Percentiles rank a stretch among this genome's conserved stretches.
Conservation (phyloP, 2,329 filamentous ascomycete species). For the Arthroderma uncinatum region DNA sequence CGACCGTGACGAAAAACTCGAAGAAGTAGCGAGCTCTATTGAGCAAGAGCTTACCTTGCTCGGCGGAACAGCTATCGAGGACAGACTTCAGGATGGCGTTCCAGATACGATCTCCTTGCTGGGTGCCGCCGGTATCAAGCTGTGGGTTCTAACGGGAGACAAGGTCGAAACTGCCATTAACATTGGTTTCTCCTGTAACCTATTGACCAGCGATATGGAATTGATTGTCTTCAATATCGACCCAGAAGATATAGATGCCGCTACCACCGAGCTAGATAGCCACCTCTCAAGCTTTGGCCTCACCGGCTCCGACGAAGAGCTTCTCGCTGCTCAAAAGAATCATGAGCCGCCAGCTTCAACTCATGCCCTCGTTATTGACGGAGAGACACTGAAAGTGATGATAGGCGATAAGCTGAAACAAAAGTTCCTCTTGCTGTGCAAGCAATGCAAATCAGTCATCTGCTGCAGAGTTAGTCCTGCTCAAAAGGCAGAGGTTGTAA, state of each 20-base stretch:
- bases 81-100: conserved; percentile 90
- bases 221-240: conserved; percentile 78
- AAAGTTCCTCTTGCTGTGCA: conserved; percentile 89
- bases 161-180: conserved; percentile 99
- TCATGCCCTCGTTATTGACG: conserved; percentile 88
- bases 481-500: conserved; percentile 93
- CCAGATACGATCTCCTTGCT: conserved; percentile 89
- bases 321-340: conserved; percentile 64
- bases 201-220: conserved; percentile 96
- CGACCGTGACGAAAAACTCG: conserved; percentile 84
- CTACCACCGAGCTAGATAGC: conserved; percentile 63
- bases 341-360: conserved; percentile 79
- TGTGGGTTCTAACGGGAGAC: conserved; percentile 96
- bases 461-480: conserved; percentile 95
- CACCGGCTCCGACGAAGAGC: conserved; percentile 74
- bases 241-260: conserved; percentile 55
- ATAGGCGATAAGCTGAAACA: conserved; percentile 73
- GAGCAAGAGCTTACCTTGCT: conserved; percentile 80
- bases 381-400: conserved; percentile 81
- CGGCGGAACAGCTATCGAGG: conserved; percentile 93
- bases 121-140: conserved; percentile 87
- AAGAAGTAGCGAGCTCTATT: conserved; percentile 78
- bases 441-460: conserved; percentile 90
- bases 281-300: conserved; percentile 63
- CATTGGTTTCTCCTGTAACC: conserved; percentile 97